A percentile compares a stretch with the other conserved stretches of the same genome.
Evolutionary conservation across 306 rosid species (phyloP).

Genomic region (Senna tora): DNA sequence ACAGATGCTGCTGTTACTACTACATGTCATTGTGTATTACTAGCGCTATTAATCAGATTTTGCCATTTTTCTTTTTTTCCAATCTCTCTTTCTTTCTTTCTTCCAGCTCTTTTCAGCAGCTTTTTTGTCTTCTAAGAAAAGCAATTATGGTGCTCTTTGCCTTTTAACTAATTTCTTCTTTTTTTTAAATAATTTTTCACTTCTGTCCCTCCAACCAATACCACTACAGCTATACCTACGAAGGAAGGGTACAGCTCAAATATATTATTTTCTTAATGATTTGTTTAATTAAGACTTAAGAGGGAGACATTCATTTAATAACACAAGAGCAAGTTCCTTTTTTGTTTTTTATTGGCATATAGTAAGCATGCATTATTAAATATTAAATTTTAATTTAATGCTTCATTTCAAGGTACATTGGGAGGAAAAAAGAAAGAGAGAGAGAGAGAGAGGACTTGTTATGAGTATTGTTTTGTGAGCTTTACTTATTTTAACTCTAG

Average conservation of each 20-base stretch:
- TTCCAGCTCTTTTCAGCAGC: conserved; percentile 30
- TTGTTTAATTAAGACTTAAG: no score
- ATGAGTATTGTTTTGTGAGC: no score
- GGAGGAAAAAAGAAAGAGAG: no score
- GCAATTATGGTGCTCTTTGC: conserved; percentile 44
- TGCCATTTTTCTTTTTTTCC: background rate
- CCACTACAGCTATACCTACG: conserved; percentile 41
- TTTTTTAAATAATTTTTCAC: background rate
- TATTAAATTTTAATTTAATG: no score
- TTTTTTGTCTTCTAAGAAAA: conserved; percentile 75
- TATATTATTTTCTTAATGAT: background rate
- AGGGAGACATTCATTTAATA: background rate
- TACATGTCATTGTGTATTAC: conserved; percentile 32
- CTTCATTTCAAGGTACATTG: no score
- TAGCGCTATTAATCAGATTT: conserved; percentile 9
- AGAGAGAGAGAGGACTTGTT: no score
- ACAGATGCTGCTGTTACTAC: conserved; percentile 32
- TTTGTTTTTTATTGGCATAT: background rate
- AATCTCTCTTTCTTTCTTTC: conserved; percentile 10
- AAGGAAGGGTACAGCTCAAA: conserved; percentile 37
- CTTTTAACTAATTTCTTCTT: conserved; percentile 18
- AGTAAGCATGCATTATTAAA: background rate
- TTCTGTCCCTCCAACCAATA: conserved; percentile 40
- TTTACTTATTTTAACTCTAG: no score
- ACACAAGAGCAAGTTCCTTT: background rate